Evolutionary conservation across 768 basidiomycete species (phyloP).

Genomic region (Mycena olivaceomarginata): DNA sequence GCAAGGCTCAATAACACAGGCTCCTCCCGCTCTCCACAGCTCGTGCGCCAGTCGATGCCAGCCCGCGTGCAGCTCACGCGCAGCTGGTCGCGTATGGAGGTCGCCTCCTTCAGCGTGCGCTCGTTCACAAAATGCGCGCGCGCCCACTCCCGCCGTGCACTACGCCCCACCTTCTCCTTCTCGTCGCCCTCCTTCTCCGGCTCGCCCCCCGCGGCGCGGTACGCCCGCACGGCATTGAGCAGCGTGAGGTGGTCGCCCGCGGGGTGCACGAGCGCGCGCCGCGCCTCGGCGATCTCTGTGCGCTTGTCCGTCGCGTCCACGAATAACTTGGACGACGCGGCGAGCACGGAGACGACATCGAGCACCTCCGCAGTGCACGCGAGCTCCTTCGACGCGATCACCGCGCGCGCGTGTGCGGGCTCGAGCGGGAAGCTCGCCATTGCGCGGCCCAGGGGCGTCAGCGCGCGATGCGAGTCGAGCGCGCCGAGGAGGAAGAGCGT

Average conservation of each 20-base stretch:
- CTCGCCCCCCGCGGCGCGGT: conserved; percentile 77
- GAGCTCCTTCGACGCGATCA: conserved; percentile 85
- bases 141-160: conserved; percentile 85
- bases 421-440: conserved; percentile 98
- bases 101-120: conserved; percentile 85
- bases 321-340: conserved; percentile 89
- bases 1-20: conserved; percentile 83
- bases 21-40: conserved; percentile 80
- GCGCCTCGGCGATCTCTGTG: conserved; percentile 80
- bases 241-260: conserved; percentile 95
- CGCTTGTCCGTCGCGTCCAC: conserved; percentile 85
- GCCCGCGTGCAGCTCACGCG: conserved; percentile 76
- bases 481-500: conserved; percentile 89
- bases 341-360: conserved; percentile 89
- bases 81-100: conserved; percentile 89
- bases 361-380: conserved; percentile 88
- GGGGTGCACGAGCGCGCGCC: conserved; percentile 87
- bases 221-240: conserved; percentile 90
- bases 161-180: conserved; percentile 32
- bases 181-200: conserved; percentile 61
- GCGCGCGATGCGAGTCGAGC: conserved; percentile 75
- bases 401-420: conserved; percentile 84
- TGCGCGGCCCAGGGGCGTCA: conserved; percentile 85
- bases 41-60: conserved; percentile 75
- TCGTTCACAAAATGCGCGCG: conserved; percentile 88